Conservation (phyloP, 176 grass and related monocot species). For the Carex myosuroides region DNA sequence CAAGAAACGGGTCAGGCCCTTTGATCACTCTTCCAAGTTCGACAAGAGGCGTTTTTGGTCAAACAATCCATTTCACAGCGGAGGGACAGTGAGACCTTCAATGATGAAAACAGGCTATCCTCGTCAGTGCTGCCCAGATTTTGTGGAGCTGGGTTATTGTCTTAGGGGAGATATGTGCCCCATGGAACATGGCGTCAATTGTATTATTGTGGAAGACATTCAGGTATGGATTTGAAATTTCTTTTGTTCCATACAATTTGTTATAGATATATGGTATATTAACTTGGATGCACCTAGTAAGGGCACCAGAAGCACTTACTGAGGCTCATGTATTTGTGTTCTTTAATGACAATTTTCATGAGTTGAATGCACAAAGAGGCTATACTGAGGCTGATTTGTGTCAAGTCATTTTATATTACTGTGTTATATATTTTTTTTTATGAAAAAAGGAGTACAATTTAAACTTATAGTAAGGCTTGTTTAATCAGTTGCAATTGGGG, state of each 20-base stretch:
- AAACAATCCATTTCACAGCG: background rate
- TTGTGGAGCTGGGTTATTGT: slow-evolving; percentile 90
- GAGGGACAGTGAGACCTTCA: slow-evolving; percentile 41
- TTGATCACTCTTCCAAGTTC: slow-evolving; percentile 31
- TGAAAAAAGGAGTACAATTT: background rate
- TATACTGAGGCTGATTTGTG: slow-evolving; percentile 16
- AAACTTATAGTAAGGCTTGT: background rate
- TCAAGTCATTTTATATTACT: slow-evolving; percentile 2
- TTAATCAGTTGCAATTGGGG: background rate
- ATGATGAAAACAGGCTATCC: slow-evolving; percentile 66
- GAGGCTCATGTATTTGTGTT: slow-evolving; percentile 2
- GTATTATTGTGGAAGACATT: slow-evolving; percentile 92
- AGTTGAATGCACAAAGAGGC: background rate
- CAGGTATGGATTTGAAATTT: slow-evolving; percentile 56
- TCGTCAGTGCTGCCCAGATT: slow-evolving; percentile 85
- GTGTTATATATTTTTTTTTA: background rate
- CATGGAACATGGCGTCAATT: slow-evolving; percentile 94
- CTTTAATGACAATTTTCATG: background rate
- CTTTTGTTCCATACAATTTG: background rate
- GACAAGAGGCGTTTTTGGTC: slow-evolving; percentile 35
- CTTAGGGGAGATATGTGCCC: slow-evolving; percentile 94
- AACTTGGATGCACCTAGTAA: slow-evolving; percentile 5
- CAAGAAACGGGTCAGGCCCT: slow-evolving; percentile 39
- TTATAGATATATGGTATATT: slow-evolving; percentile 2
- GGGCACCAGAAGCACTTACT: background rate